Conservation (phyloP, 2,329 filamentous ascomycete species). For the Epichloe bromicola region DNA sequence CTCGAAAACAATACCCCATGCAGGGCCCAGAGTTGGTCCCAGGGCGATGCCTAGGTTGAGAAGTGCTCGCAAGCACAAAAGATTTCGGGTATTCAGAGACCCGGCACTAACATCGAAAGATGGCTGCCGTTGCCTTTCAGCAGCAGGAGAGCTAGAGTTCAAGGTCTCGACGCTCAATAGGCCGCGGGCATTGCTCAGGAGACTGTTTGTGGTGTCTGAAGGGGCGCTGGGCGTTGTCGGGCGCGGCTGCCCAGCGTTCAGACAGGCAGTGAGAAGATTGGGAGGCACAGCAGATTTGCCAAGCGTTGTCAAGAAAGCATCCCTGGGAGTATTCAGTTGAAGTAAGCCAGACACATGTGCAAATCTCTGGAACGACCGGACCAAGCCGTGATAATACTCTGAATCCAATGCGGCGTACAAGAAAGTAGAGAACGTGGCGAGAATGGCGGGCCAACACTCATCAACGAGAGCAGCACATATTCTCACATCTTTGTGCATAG, state of each 20-base stretch:
- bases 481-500: constrained; percentile 56
- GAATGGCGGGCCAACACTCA: constrained; percentile 86
- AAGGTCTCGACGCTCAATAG: constrained; percentile 63
- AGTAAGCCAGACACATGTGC: constrained; percentile 87
- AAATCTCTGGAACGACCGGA: constrained; percentile 88
- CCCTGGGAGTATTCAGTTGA: constrained; percentile 70
- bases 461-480: constrained; percentile 75
- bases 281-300: constrained; percentile 87
- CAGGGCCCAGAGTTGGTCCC: constrained; percentile 69
- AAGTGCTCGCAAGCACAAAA: constrained; percentile 78
- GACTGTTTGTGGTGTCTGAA: constrained; percentile 37
- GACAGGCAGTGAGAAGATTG: constrained; percentile 52
- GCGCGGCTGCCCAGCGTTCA: constrained; percentile 34
- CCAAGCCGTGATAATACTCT: constrained; percentile 84
- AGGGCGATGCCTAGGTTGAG: constrained; percentile 93
- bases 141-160: constrained; percentile 39
- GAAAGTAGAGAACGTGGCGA: constrained; percentile 92
- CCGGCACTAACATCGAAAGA: constrained; percentile 41
- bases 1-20: constrained; percentile 86
- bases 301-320: constrained; percentile 88
- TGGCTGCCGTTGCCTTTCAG: constrained; percentile 46
- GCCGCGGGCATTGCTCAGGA: constrained; percentile 58
- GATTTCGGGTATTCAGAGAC: constrained; percentile 72
- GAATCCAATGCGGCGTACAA: constrained; percentile 83
- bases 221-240: constrained; percentile 31